Evolutionary conservation across 805 yeast species (phyloP).

Genomic region (Ogataea nitratoaversa): DNA sequence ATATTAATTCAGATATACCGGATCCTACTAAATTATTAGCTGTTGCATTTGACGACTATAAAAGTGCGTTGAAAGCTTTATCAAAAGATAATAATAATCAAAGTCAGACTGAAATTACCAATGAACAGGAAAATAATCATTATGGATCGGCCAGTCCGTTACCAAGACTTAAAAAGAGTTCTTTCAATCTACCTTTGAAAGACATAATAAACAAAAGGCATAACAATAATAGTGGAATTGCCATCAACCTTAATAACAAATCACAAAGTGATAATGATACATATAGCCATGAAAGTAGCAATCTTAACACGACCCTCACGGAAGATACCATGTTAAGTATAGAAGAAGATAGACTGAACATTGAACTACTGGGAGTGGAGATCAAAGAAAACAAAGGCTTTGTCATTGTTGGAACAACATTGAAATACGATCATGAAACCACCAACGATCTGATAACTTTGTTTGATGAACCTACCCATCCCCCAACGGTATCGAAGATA

Average conservation of each 20-base stretch:
- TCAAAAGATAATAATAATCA: not conserved
- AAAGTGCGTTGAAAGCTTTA: slow-evolving; percentile 15
- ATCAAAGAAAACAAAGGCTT: slow-evolving; percentile 7
- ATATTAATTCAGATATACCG: slow-evolving; percentile 12
- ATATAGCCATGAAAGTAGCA: not conserved
- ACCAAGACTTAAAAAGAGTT: too few species aligned
- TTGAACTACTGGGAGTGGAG: not conserved
- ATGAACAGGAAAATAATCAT: too few species aligned
- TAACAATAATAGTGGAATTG: too few species aligned
- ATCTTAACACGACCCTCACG: not conserved
- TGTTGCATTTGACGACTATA: slow-evolving; percentile 24
- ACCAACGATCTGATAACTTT: not conserved
- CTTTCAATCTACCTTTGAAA: too few species aligned
- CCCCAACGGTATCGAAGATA: not conserved
- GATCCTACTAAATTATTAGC: slow-evolving; percentile 18
- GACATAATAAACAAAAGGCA: too few species aligned
- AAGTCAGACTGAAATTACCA: not conserved
- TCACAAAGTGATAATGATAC: too few species aligned
- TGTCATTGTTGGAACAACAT: slow-evolving; percentile 11
- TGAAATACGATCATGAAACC: slow-evolving; percentile 1
- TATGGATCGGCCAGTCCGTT: too few species aligned
- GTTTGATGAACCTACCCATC: too few species aligned
- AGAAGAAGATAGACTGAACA: not conserved
- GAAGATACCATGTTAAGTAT: not conserved
- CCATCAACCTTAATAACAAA: not conserved